These are phyloP conservation scores for Emiliania huxleyi DNA, from an alignment of 78 protist genomes.

Conservation along the genomic window DNA sequence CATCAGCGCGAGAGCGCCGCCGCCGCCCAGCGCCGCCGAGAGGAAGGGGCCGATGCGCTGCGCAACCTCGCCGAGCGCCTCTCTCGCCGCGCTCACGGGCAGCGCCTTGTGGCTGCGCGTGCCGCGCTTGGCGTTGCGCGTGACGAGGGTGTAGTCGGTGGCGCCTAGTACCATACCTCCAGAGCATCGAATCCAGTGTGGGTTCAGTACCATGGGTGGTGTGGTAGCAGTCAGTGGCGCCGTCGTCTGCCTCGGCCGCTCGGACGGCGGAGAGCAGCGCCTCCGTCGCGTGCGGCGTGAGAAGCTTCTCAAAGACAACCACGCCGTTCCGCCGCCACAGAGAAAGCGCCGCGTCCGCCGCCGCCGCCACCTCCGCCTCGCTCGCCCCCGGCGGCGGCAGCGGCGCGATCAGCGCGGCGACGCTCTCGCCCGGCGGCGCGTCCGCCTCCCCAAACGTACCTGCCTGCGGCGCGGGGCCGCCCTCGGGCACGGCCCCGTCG, in stretches of 20 bases:
- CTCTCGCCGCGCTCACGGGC: not conserved
- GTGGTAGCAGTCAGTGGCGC: not conserved
- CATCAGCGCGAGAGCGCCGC: not conserved
- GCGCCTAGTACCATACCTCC: too few species aligned
- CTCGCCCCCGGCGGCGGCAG: not conserved
- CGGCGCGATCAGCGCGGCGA: not conserved
- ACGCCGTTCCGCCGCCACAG: not conserved
- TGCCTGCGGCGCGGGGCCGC: not conserved
- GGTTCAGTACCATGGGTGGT: too few species aligned
- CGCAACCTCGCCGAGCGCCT: not conserved
- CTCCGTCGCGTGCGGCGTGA: not conserved
- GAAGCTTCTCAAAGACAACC: not conserved
- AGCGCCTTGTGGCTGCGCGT: not conserved
- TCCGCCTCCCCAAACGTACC: not conserved
- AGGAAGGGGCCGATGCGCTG: not conserved
- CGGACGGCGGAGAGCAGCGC: not conserved
- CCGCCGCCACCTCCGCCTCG: not conserved
- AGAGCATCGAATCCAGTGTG: too few species aligned
- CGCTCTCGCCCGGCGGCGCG: not conserved
- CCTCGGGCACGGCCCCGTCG: not conserved
- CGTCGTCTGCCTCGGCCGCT: not conserved
- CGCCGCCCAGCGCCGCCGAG: not conserved
- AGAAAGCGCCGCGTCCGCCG: not conserved
- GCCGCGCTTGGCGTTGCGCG: not conserved
- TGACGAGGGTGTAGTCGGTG: not conserved